These are phyloP conservation scores for Linnemannia hyalina DNA, from an alignment of 192 early-diverging fungal genomes.

Conservation along the genomic window DNA sequence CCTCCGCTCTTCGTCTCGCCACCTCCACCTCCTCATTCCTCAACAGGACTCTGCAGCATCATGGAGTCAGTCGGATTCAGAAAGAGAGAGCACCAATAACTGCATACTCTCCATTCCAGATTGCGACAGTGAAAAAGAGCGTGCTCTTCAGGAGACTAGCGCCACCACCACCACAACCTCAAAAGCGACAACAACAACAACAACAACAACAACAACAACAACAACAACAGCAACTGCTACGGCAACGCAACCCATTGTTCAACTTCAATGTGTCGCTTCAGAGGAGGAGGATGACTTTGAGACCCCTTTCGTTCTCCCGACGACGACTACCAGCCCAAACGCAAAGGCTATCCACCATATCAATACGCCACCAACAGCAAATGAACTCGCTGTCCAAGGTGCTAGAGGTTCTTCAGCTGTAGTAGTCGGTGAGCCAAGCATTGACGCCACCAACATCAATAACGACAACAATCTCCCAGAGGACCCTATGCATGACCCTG, in stretches of 20 bases:
- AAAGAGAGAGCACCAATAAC: not conserved
- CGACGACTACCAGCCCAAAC: too few species aligned
- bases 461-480: not conserved
- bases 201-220: not conserved
- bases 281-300: slow-evolving; percentile 3
- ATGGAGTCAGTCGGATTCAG: not conserved
- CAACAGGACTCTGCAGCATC: slow-evolving; percentile 4
- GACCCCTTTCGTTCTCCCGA: not conserved
- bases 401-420: slow-evolving; percentile 22
- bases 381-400: slow-evolving; percentile 19
- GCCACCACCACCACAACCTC: not conserved
- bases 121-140: slow-evolving; percentile 7
- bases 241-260: not conserved
- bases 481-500: not conserved
- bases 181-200: not conserved
- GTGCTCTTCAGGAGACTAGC: slow-evolving; percentile 22
- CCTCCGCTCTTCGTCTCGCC: not conserved
- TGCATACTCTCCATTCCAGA: slow-evolving; percentile 11
- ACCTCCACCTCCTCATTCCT: not conserved
- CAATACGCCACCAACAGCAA: slow-evolving; percentile 9
- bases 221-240: not conserved
- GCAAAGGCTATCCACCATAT: not conserved
- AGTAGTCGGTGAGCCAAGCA: not conserved
- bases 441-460: not conserved
- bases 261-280: slow-evolving; percentile 2